phyloP scores from a whole-genome alignment of 2,329 filamentous ascomycete genomes.

The Curvularia sp. region DNA sequence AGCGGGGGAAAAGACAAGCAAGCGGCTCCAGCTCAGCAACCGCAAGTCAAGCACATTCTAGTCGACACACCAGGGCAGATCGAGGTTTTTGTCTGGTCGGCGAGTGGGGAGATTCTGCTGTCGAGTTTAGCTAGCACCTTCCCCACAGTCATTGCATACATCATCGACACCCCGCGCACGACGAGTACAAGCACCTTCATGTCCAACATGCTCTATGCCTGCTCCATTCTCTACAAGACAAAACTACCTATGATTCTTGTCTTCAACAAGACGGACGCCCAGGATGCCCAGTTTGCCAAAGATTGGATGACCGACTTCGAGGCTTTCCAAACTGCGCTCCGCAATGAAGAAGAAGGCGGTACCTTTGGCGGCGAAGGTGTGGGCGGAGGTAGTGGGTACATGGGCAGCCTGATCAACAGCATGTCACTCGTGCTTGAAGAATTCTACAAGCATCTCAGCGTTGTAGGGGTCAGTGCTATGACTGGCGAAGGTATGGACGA shows the following conservation, averaged over 20 bases:
- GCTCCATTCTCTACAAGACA: conserved; percentile 98
- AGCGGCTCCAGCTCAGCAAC: conserved; percentile 56
- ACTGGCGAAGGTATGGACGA: conserved; percentile 90
- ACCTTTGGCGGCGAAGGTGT: conserved; percentile 77
- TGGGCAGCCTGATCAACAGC: conserved; percentile 93
- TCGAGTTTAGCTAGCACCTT: conserved; percentile 93
- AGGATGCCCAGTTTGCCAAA: conserved; percentile 88
- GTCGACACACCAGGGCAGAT: conserved; percentile 98
- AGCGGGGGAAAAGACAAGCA: conserved; percentile 40
- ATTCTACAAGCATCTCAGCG: conserved; percentile 92
- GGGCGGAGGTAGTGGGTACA: conserved; percentile 83
- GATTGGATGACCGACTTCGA: conserved; percentile 99
- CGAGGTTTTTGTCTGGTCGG: conserved; percentile 98
- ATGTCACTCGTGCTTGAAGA: conserved; percentile 98
- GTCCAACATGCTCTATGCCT: conserved; percentile 99
- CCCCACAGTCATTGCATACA: conserved; percentile 94
- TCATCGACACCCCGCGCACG: conserved; percentile 95
- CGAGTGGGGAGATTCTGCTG: conserved; percentile 90
- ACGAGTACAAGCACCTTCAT: conserved; percentile 96
- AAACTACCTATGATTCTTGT: conserved; percentile 98
- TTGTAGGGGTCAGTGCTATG: conserved; percentile 93
- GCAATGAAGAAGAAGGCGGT: conserved; percentile 78
- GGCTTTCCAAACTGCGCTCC: conserved; percentile 86
- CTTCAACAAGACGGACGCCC: conserved; percentile 98
- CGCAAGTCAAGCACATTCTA: conserved; percentile 77